Conservation (phyloP, 1,139 yeast genomes). For the Scheffersomyces illinoinensis region DNA sequence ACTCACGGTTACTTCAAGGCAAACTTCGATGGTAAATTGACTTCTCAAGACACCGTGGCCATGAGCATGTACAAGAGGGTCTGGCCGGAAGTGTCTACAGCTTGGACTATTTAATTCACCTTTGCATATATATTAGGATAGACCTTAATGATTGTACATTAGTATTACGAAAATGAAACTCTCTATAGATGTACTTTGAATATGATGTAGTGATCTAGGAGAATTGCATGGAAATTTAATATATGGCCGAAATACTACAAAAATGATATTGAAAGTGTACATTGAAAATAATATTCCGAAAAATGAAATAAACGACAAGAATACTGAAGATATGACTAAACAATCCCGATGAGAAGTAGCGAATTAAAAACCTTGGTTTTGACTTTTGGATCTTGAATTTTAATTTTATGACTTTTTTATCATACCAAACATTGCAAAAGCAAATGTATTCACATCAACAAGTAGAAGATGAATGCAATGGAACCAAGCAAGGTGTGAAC, state of each 20-base stretch:
- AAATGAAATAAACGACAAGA: neutral
- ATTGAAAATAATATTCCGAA: neutral
- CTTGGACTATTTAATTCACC: slow-evolving; percentile 24
- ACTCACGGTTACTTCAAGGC: slow-evolving; percentile 99
- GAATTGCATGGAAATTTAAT: neutral
- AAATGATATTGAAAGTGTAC: neutral
- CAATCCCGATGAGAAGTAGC: neutral
- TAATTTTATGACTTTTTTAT: too few relatives aligned
- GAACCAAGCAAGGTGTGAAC: neutral
- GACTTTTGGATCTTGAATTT: neutral
- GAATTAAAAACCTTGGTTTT: neutral
- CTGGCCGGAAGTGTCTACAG: slow-evolving; percentile 67
- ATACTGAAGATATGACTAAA: neutral
- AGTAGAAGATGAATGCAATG: neutral
- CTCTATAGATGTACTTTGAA: neutral
- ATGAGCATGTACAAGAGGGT: slow-evolving; percentile 93
- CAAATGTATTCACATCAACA: neutral
- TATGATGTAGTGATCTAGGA: neutral
- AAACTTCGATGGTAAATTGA: slow-evolving; percentile 85
- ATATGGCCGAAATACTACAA: neutral
- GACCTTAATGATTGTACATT: neutral
- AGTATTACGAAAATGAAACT: neutral
- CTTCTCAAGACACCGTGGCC: slow-evolving; percentile 90
- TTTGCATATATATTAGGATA: neutral
- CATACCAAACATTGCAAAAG: neutral